A percentile compares a stretch with the other conserved stretches of the same genome.
Conservation (phyloP, 1,284 basidiomycete genomes). For the Malassezia japonica region DNA sequence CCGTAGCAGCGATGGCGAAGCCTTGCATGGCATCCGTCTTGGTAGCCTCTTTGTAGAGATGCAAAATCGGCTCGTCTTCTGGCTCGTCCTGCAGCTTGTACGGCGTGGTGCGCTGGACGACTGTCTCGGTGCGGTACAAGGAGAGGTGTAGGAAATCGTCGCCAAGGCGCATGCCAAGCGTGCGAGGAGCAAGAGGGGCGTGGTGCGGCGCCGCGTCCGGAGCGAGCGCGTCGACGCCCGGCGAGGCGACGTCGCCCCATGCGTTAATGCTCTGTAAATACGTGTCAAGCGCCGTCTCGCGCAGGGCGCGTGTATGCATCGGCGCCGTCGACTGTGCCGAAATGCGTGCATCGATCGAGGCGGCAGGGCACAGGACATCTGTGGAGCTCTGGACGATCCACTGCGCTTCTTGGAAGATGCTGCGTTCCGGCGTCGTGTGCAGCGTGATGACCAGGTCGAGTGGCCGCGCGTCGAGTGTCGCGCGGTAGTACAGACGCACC, state of each 20-base stretch:
- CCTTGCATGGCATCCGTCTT: background rate
- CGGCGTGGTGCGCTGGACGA: background rate
- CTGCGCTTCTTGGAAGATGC: background rate
- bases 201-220: background rate
- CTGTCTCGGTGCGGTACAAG: conserved; percentile 2
- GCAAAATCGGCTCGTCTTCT: background rate
- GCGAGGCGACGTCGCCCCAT: background rate
- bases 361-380: conserved; percentile 4
- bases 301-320: background rate
- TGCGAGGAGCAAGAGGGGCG: background rate
- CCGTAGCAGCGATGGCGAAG: background rate
- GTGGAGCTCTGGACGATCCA: background rate
- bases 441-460: background rate
- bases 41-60: background rate
- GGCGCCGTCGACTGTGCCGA: background rate
- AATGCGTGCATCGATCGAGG: conserved; percentile 3
- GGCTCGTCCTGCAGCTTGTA: background rate
- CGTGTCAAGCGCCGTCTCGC: background rate
- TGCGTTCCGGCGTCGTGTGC: background rate
- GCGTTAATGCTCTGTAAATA: conserved; percentile 5
- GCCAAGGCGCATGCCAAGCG: background rate
- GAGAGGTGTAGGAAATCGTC: background rate
- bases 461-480: background rate
- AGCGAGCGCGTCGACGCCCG: background rate
- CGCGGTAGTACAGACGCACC: background rate